Evolutionary conservation across 192 early-diverging fungal genomes (phyloP).

Genomic region (Podila minutissima): DNA sequence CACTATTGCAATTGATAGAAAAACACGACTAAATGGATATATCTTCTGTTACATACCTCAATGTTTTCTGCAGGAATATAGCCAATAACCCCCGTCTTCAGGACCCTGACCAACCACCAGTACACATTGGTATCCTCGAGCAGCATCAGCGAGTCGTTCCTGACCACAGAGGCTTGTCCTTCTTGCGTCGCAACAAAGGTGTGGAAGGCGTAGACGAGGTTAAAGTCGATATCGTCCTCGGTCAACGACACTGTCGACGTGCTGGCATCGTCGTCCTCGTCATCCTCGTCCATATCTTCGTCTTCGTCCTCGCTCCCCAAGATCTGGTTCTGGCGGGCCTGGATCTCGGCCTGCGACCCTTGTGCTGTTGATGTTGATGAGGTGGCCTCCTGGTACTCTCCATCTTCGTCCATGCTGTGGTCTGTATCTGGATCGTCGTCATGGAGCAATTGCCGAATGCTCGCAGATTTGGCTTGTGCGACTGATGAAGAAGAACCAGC

Average conservation of each 20-base stretch:
- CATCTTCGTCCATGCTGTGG: constrained; percentile 11
- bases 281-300: constrained; percentile 37
- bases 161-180: constrained; percentile 84
- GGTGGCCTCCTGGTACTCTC: neutral
- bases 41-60: constrained; percentile 59
- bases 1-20: no score
- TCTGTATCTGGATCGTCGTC: constrained; percentile 14
- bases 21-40: no score
- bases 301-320: constrained; percentile 53
- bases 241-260: constrained; percentile 56
- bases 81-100: constrained; percentile 79
- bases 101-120: constrained; percentile 80
- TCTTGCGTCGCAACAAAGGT: constrained; percentile 88
- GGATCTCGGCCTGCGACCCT: constrained; percentile 2
- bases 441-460: constrained; percentile 8
- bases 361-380: neutral
- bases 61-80: constrained; percentile 93
- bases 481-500: neutral
- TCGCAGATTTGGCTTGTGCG: constrained; percentile 3
- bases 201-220: constrained; percentile 84
- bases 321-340: constrained; percentile 47
- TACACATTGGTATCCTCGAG: constrained; percentile 88
- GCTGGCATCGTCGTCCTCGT: constrained; percentile 52
- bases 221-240: constrained; percentile 76
- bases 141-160: constrained; percentile 80